Base-by-base conservation (phyloP, 2,329 filamentous ascomycete species). In the Tolypocladium inflatum region DNA sequence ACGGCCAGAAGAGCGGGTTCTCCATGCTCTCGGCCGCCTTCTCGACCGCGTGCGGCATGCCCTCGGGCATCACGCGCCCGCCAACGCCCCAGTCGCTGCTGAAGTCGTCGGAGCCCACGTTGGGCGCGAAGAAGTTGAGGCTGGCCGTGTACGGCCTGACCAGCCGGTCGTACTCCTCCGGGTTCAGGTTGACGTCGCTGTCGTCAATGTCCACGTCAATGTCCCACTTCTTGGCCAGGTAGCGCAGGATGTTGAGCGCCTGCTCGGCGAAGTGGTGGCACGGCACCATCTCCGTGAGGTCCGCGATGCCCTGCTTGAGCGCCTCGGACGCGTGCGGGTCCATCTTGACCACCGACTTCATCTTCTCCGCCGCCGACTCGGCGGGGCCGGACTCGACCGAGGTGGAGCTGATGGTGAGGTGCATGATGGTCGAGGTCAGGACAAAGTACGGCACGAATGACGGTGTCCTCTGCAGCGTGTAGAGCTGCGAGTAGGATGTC, bases 401-500 rank as follows among this genome's bases (percentile, higher is more conserved):
- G 2, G 73, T 73, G 1, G 78, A 78, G 1, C 74, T 79, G 51
- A 83, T 76, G 23, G 81, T 80, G 0, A 84, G 74, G 61, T 84
- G 81, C 78, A 84, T 83, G 50, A 84, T 83, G n/a, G 79, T 71
- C 0, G 81, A 81, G 0, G 81, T 84, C 9, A 85, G 69, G n/a
- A 84, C 81, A 63, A 85, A 84, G 60, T 84, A 84, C 0, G 82
- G 82, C 1, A 85, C 81, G 62, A 85, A 85, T 0, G 81, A 83
- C 1, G 82, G 82, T 13, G 82, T 85, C 17, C 80, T 72, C n/a
- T 77, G 75, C 19, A 85, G 68, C 0, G 81, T 84, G 62, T 84
- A 85, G 0, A 84, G 72, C 56, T 81, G 80, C 4, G 81, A 80
- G 63, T 85, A 84, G 2, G 81, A 84, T 10, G 74, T 75, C 2